phyloP scores from a whole-genome alignment of 78 protist species.

The Dictyostelium capitatum region DNA sequence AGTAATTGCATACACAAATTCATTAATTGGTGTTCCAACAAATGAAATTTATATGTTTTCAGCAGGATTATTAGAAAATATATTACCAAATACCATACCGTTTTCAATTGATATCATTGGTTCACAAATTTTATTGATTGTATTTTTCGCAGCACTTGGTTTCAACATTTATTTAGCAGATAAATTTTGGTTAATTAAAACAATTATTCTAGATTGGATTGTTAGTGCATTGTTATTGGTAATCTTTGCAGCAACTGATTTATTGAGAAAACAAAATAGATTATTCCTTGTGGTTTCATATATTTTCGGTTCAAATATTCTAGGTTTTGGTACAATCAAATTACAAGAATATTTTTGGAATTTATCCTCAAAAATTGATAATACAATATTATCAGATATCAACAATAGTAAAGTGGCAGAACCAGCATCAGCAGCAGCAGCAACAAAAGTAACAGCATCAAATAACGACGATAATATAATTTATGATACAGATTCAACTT shows the following conservation, averaged over 20 bases:
- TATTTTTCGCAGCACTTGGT: not conserved
- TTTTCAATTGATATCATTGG: not conserved
- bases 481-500: slow-evolving; percentile 31
- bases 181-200: slow-evolving; percentile 60
- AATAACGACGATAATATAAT: not conserved
- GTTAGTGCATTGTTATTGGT: slow-evolving; percentile 1
- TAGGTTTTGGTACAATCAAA: slow-evolving; percentile 53
- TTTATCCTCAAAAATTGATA: slow-evolving; percentile 1
- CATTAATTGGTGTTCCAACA: not conserved
- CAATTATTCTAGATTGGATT: slow-evolving; percentile 65
- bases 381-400: not conserved
- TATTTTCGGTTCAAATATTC: slow-evolving; percentile 42
- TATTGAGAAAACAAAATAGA: not conserved
- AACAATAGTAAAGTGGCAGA: not conserved
- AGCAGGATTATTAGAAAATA: not conserved
- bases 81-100: not conserved
- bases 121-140: not conserved
- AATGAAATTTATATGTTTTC: not conserved
- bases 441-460: not conserved
- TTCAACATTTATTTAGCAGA: slow-evolving; percentile 36
- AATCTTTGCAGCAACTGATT: slow-evolving; percentile 10
- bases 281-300: not conserved
- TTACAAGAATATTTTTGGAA: slow-evolving; percentile 36
- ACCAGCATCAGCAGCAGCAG: not conserved
- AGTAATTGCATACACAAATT: not conserved